Evolutionary conservation across 1,284 basidiomycete genomes (phyloP).

Genomic region (Cryptococcus amylolentus): DNA sequence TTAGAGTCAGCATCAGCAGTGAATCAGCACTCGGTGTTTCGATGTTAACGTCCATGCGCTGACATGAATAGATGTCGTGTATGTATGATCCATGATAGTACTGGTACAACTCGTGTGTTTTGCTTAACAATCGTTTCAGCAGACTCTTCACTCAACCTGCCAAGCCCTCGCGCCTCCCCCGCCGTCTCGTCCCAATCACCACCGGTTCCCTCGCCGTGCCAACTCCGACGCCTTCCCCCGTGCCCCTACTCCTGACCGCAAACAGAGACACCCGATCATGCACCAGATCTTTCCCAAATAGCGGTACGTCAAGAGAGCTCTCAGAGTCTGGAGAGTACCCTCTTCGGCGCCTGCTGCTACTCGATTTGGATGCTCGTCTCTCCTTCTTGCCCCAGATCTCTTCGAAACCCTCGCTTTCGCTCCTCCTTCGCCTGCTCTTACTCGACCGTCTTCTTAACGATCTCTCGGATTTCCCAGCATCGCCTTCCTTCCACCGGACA

Average conservation of each 20-base stretch:
- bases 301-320: background rate
- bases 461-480: background rate
- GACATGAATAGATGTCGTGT: no score
- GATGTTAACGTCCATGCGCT: no score
- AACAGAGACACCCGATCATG: background rate
- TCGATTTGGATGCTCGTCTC: background rate
- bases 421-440: background rate
- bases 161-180: constrained; percentile 3
- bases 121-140: background rate
- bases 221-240: constrained; percentile 2
- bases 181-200: constrained; percentile 23
- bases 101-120: no score
- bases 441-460: background rate
- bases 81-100: no score
- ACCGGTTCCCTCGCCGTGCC: constrained; percentile 20
- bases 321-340: background rate
- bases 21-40: no score
- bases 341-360: background rate
- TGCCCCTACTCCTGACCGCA: background rate
- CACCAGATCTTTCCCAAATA: background rate
- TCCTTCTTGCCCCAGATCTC: background rate
- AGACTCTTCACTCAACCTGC: background rate
- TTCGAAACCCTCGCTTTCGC: background rate
- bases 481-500: constrained; percentile 8
- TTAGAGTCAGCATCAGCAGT: no score